Base-by-base conservation (phyloP, 805 yeast genomes). In the Candida xyloterini region DNA sequence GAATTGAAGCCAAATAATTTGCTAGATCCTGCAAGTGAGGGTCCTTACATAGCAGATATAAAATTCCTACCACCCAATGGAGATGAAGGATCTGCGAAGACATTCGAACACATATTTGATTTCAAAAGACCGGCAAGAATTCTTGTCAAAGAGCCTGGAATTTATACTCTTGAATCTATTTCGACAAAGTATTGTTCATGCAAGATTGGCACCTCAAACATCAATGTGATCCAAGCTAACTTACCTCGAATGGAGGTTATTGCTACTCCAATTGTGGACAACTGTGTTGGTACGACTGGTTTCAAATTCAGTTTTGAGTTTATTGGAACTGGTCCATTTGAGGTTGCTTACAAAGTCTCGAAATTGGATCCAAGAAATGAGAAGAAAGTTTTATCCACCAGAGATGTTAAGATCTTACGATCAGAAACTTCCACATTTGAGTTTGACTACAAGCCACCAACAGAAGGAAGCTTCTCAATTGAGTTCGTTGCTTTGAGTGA, bases 201-300 rank as follows among this genome's bases (percentile, higher is more conserved):
- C 33, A 68, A 70, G 10, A 69, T 85, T 15, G 87, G 81, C n/a
- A 66, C 76, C 9, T 70, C 79, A 1, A 59, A 67, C 1, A 67
- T 84, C 9, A 55, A 66, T 13, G 71, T 87, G 1, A 40, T 52
- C n/a, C 47, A 57, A 10, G 75, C 73, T 1, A 57, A 57, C 2
- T 36, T 47, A 27, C 76, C 75, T 3, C 69, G 73, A 1, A 65
- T 72, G 14, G 55, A 56, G 2, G 68, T 77, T 11, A 31, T 50
- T 2, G 78, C 88, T 1, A 67, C 67, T 10, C 78, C 91, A 3
- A 78, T 91, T 2, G 68, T 78, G 18, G 98, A 91, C 53, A 77
- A 83, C 34, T 93, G 99, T 66, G 84, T 93, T 22, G 99, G 99
- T 0, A 87, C 89, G 31, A 81, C 88, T 7, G 99, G 97, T 0